Conservation (phyloP, 495 filamentous ascomycete species). For the Neohortaea acidophila region DNA sequence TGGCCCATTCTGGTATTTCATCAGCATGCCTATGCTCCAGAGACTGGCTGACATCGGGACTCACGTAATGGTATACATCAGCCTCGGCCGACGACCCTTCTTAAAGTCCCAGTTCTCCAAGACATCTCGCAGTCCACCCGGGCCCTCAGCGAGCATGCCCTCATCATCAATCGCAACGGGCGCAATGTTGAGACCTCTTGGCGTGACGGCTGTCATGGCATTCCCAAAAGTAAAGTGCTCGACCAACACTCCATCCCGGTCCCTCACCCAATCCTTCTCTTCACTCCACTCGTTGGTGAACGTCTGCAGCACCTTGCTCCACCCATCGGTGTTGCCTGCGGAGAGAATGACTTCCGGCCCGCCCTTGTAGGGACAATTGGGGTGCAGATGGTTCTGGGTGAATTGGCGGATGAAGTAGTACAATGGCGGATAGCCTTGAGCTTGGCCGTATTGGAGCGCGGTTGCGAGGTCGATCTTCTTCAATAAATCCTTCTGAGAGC, state of each 20-base stretch:
- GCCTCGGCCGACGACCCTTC: conserved; percentile 58
- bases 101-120: conserved; percentile 64
- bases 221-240: conserved; percentile 71
- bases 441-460: conserved; percentile 73
- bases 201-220: conserved; percentile 47
- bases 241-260: conserved; percentile 55
- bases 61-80: conserved; percentile 85
- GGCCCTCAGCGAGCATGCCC: conserved; percentile 54
- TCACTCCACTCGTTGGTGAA: conserved; percentile 60
- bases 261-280: conserved; percentile 45
- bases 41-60: conserved; percentile 22
- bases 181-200: conserved; percentile 55
- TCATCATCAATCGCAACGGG: conserved; percentile 59
- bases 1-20: conserved; percentile 55
- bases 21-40: neutral
- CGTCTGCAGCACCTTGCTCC: conserved; percentile 57
- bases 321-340: conserved; percentile 71
- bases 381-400: conserved; percentile 60
- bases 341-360: conserved; percentile 66
- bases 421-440: conserved; percentile 62
- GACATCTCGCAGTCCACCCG: conserved; percentile 60
- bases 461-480: conserved; percentile 65
- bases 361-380: conserved; percentile 57
- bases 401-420: conserved; percentile 64
- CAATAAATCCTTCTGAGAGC: conserved; percentile 34